Conservation (phyloP, 345 rosid species). For the Rhizophora apiculata region DNA sequence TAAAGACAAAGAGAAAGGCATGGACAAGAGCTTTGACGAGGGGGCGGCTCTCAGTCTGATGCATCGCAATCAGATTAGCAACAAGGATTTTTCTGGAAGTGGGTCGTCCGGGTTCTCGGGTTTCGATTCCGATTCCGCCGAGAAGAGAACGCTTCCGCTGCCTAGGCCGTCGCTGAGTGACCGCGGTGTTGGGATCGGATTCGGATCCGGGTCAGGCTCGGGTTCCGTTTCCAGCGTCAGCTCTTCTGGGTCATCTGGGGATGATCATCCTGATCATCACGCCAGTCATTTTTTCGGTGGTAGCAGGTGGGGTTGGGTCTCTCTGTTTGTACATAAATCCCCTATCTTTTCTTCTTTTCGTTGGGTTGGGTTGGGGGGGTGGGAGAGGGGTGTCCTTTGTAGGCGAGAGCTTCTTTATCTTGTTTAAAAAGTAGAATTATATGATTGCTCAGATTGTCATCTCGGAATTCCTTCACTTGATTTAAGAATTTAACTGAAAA, state of each 20-base stretch:
- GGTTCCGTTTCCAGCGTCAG: slow-evolving; percentile 69
- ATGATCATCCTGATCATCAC: slow-evolving; percentile 50
- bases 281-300: slow-evolving; percentile 18
- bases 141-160: slow-evolving; percentile 62
- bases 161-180: slow-evolving; percentile 54
- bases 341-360: too few species aligned
- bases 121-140: slow-evolving; percentile 64
- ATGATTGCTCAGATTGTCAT: too few species aligned
- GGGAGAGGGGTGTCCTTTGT: too few species aligned
- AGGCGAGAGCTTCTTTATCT: too few species aligned
- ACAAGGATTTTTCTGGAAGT: slow-evolving; percentile 11
- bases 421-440: too few species aligned
- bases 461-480: too few species aligned
- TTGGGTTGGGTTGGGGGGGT: too few species aligned
- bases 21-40: slow-evolving; percentile 37
- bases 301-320: slow-evolving; percentile 34
- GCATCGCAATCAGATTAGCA: slow-evolving; percentile 29
- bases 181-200: slow-evolving; percentile 40
- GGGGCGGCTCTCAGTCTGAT: slow-evolving; percentile 8
- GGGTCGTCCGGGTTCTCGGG: slow-evolving; percentile 62
- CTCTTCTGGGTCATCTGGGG: slow-evolving; percentile 74
- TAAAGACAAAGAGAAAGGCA: slow-evolving; percentile 21
- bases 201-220: slow-evolving; percentile 43
- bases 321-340: too few species aligned
- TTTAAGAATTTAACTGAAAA: too few species aligned